Base-by-base conservation (phyloP, 1,284 basidiomycete species). In the Irpex sp. region DNA sequence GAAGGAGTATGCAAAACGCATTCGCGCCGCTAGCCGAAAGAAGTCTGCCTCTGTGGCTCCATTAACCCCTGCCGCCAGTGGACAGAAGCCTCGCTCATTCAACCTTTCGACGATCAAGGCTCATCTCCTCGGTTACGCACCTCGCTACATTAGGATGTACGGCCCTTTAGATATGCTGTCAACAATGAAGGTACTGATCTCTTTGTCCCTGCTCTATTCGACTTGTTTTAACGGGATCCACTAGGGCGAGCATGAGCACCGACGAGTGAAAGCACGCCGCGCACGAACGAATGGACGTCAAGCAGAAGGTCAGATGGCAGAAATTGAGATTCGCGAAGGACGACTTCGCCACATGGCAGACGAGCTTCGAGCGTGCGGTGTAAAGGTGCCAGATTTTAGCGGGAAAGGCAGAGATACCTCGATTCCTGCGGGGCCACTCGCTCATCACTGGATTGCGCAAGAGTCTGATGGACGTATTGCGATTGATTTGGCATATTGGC, bases 161-260 rank as follows among this genome's bases (percentile, higher is more conserved):
- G 72, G 71, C 1, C 65, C 71, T 7, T 69, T 65, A 9, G 70
- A 71, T n/a, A 64, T 61, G 5, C 66, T 62, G 19, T 67, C 68
- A 0, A 68, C 69, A 4, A 64, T 68, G 36, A 59, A 55, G 4
- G 70, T 73, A 26, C 40, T 67, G 64, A 15, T 3, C 58, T 9
- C 3, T 34, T 34, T 34, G 31, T 6, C 5, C 6, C 31, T 34
- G 6, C 31, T 34, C 31, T 8, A 34, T 34, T 8, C 0, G 26
- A n/a, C 6, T 15, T 44, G 19, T n/a, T 1, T 9, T 8, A 2
- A 13, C 38, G 9, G n/a, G 4, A 9, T 21, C 26, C 31, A 6
- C 5, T 56, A 64, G 66, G 67, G 66, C 0, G 67, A 68, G 58
- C 40, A 61, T n/a, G 55, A 64, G 44, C 66, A 68, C 51, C 21